A percentile compares a stretch with the other conserved stretches of the same genome.
Conservation (phyloP, 495 filamentous ascomycete species). For the Penicillium samsonianum region DNA sequence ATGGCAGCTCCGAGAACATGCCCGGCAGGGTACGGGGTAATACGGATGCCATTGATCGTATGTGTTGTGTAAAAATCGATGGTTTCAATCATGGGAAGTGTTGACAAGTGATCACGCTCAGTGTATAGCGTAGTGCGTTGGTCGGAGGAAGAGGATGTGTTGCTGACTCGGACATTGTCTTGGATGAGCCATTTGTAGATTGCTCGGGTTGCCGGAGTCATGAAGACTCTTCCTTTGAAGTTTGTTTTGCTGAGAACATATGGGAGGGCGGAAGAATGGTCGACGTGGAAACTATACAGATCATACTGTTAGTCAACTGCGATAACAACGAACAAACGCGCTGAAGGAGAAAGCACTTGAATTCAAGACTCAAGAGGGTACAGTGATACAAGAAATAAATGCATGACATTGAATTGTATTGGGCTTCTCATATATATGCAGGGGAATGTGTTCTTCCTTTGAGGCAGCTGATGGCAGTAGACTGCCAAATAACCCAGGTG, state of each 20-base stretch:
- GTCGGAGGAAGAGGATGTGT: constrained; percentile 72
- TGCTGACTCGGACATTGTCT: constrained; percentile 86
- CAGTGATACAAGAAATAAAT: constrained; percentile 27
- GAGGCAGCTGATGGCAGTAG: constrained; percentile 3
- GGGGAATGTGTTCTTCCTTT: constrained; percentile 1
- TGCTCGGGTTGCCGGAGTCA: constrained; percentile 98
- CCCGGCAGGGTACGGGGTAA: constrained; percentile 94
- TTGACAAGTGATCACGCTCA: constrained; percentile 89
- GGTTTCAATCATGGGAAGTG: constrained; percentile 89
- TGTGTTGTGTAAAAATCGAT: constrained; percentile 98
- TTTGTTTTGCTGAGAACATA: constrained; percentile 98
- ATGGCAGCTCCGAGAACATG: constrained; percentile 98
- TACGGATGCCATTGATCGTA: constrained; percentile 91
- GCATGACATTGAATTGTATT: constrained; percentile 33
- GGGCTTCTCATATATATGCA: constrained; percentile 38
- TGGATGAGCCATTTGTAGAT: constrained; percentile 99
- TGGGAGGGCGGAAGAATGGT: constrained; percentile 93
- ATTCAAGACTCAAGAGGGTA: constrained; percentile 13
- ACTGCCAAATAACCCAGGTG: constrained; percentile 3
- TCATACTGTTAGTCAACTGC: constrained; percentile 27
- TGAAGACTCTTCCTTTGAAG: constrained; percentile 94
- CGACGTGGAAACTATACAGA: constrained; percentile 82
- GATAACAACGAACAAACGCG: neutral
- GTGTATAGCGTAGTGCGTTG: constrained; percentile 82
- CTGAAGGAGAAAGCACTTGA: neutral